A percentile compares a stretch with the other conserved stretches of the same genome.
Evolutionary conservation across 495 filamentous ascomycete genomes (phyloP).

Genomic region (Niebla homalea): DNA sequence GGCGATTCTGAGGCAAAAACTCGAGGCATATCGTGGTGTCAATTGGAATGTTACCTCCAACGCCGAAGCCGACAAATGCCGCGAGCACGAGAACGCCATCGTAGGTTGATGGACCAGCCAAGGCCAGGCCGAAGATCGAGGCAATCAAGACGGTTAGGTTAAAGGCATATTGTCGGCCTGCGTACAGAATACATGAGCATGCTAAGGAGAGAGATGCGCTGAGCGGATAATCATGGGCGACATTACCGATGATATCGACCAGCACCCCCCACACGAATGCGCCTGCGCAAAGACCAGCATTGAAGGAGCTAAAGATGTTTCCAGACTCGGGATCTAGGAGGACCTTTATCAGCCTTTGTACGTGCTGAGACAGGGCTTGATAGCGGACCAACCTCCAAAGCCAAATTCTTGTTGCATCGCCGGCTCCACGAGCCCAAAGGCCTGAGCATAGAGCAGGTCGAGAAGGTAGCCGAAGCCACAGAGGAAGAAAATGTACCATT

Average conservation of each 20-base stretch:
- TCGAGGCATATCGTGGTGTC: constrained; percentile 37
- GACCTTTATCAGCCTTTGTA: neutral
- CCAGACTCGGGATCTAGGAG: constrained; percentile 13
- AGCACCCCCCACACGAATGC: constrained; percentile 37
- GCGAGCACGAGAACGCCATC: constrained; percentile 29
- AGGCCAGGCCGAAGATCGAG: constrained; percentile 30
- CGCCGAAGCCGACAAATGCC: constrained; percentile 34
- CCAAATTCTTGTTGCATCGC: constrained; percentile 33
- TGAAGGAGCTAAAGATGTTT: constrained; percentile 22
- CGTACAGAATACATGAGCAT: neutral
- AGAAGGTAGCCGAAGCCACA: constrained; percentile 39
- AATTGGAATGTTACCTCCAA: constrained; percentile 39
- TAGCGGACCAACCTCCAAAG: constrained; percentile 19
- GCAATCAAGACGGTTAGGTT: constrained; percentile 35
- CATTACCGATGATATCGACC: constrained; percentile 34
- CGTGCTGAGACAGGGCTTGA: neutral
- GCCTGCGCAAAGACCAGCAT: constrained; percentile 24
- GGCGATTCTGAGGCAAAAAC: constrained; percentile 34
- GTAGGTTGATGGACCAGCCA: constrained; percentile 30
- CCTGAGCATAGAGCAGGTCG: constrained; percentile 37
- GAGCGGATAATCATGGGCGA: neutral
- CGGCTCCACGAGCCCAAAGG: constrained; percentile 33
- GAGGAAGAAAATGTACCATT: constrained; percentile 31
- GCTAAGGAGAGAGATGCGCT: neutral
- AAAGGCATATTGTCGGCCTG: constrained; percentile 35